Evolutionary conservation across 2,329 filamentous ascomycete species (phyloP), one percentile per base, ranked within the genome.

Genomic region (Dothiorella sarmentorum): DNA sequence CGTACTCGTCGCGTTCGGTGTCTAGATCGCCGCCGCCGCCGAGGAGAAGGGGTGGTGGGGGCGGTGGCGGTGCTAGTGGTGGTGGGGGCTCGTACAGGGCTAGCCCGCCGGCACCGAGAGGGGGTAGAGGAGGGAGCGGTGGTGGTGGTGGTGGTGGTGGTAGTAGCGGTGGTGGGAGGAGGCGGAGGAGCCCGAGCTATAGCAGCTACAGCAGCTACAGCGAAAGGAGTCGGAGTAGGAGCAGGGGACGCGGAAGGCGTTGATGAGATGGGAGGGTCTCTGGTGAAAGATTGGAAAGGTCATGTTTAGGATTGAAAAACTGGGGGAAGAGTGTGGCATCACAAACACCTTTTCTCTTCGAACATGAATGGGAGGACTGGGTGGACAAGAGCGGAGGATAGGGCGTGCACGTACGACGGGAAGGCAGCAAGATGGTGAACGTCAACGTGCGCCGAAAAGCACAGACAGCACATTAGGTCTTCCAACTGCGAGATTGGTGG

Each of bases 121-220:
- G 73, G 59, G 44, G 29, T 1, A 31, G 47, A 10, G 47, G 40
- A n/a, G 40, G n/a, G 9, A 17, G 38, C 0, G 11, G 37, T 10
- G 38, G 69, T 73, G 47, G 61, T 29, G 65, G 69, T 56, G 69
- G 68, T 29, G 59, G 61, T 6, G 69, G 69, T 44, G 61, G 64
- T 53, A 69, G 69, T 18, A 63, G 66, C 37, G 70, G 72, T 31
- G 71, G 44, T 31, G 71, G 53, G 2, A 58, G 75, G 57, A 76
- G 81, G 62, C 76, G 82, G 61, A 77, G 84, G 63, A 85, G 83
- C 64, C 82, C 82, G 3, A 87, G 84, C 65, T 86, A 86, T 65
- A 83, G 80, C 65, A 85, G 83, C 63, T 85, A 85, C 64, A 83
- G 81, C 65, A 85, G 82, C 67, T 82, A 83, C 64, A 69, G 69